These are phyloP conservation scores for Fusarium oxysporum DNA, from an alignment of 2,329 filamentous ascomycete species.

Conservation along the genomic window DNA sequence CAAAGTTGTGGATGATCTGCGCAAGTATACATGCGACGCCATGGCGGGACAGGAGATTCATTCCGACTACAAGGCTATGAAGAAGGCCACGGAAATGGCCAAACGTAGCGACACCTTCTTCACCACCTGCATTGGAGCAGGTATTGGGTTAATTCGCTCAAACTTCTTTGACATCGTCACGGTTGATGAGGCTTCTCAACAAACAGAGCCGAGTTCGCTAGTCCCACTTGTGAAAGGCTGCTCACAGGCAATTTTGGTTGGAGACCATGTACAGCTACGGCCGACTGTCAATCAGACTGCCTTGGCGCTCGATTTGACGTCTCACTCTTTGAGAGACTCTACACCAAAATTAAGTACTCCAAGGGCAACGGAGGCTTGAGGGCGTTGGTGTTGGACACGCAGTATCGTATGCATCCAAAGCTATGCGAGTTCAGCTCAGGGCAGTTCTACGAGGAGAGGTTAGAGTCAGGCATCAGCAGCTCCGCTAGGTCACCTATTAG, in stretches of 20 bases:
- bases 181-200: slow-evolving; percentile 61
- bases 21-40: slow-evolving; percentile 52
- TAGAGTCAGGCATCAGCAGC: slow-evolving; percentile 50
- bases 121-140: slow-evolving; percentile 58
- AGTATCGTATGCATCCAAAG: slow-evolving; percentile 57
- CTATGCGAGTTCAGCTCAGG: slow-evolving; percentile 55
- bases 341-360: slow-evolving; percentile 28
- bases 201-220: slow-evolving; percentile 56
- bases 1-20: slow-evolving; percentile 51
- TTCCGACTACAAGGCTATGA: slow-evolving; percentile 43
- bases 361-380: slow-evolving; percentile 11
- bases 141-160: slow-evolving; percentile 54
- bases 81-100: slow-evolving; percentile 54
- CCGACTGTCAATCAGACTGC: slow-evolving; percentile 55
- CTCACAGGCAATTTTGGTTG: slow-evolving; percentile 56
- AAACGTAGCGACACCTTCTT: slow-evolving; percentile 54
- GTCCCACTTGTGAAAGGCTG: slow-evolving; percentile 57
- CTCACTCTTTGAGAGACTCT: slow-evolving; percentile 58
- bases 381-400: slow-evolving; percentile 57
- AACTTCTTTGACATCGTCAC: slow-evolving; percentile 55
- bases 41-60: slow-evolving; percentile 47
- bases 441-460: slow-evolving; percentile 54
- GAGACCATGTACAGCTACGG: slow-evolving; percentile 60
- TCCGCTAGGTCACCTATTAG: slow-evolving; percentile 32
- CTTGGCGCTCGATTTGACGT: slow-evolving; percentile 52